Percentiles rank a stretch among this genome's conserved stretches.
Evolutionary conservation across 148 eudicot genomes (phyloP).

Genomic region (Persicaria maculosa): DNA sequence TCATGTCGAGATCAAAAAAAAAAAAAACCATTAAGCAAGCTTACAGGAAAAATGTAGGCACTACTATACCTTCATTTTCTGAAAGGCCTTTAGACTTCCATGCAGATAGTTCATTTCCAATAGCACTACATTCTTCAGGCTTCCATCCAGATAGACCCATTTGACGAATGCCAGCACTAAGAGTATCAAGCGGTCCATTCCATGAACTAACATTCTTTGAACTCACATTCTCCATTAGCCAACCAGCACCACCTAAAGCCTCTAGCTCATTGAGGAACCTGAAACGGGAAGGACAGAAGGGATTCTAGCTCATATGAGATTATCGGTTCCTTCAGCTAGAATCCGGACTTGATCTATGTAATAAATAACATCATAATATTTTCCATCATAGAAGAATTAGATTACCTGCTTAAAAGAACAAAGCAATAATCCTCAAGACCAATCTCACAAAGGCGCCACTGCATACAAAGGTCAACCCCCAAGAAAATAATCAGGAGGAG

Average conservation of each 20-base stretch:
- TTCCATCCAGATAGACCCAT: constrained; percentile 88
- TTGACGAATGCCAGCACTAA: constrained; percentile 61
- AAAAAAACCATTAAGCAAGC: not conserved
- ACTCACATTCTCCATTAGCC: constrained; percentile 57
- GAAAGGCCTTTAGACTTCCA: constrained; percentile 76
- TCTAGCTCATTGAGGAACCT: constrained; percentile 87
- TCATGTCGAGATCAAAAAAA: not conserved
- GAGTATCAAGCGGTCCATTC: constrained; percentile 66
- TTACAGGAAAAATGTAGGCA: not conserved
- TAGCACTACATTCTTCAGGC: constrained; percentile 63
- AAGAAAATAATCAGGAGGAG: constrained; percentile 1
- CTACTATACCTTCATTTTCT: constrained; percentile 62
- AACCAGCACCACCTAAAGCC: constrained; percentile 63
- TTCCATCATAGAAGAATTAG: not conserved
- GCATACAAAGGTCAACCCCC: constrained; percentile 14
- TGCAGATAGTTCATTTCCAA: constrained; percentile 65
- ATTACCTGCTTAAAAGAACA: constrained; percentile 91
- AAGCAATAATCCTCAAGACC: constrained; percentile 94
- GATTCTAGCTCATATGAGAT: not conserved
- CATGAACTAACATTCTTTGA: constrained; percentile 50
- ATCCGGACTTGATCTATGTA: not conserved
- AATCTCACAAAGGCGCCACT: constrained; percentile 99
- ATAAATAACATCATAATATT: not conserved
- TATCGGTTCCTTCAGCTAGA: not conserved
- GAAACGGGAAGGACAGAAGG: constrained; percentile 9